phyloP scores from a whole-genome alignment of 2,329 filamentous ascomycete species.

The Diplocarpon rosae region DNA sequence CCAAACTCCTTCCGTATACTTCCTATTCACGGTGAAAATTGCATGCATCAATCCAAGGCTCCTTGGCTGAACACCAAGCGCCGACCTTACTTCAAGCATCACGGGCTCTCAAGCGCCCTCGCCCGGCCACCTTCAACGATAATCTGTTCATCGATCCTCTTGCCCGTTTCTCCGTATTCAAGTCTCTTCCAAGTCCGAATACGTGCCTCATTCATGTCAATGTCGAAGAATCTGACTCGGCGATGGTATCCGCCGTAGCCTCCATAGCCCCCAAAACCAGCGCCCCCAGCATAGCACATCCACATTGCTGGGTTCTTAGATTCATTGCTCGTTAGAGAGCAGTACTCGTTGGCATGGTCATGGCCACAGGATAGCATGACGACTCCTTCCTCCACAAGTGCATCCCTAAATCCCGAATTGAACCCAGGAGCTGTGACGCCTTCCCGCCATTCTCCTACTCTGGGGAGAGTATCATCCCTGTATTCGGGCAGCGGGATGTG shows the following conservation, averaged over 20 bases:
- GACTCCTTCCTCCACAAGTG: conserved; percentile 74
- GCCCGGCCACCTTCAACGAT: conserved; percentile 48
- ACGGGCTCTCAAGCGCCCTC: conserved; percentile 1
- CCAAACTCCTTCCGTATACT: conserved; percentile 1
- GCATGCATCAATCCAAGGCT: background rate
- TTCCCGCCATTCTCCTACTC: conserved; percentile 68
- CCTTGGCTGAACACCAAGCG: background rate
- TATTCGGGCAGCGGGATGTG: conserved; percentile 96
- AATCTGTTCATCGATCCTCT: conserved; percentile 50
- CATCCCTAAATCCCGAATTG: conserved; percentile 89
- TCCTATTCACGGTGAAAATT: background rate
- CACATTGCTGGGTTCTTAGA: conserved; percentile 57
- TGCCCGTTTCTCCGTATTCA: conserved; percentile 49
- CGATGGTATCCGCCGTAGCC: conserved; percentile 81
- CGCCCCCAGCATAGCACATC: conserved; percentile 96
- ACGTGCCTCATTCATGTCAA: conserved; percentile 82
- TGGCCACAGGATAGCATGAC: conserved; percentile 86
- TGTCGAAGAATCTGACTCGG: conserved; percentile 77
- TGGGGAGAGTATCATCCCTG: conserved; percentile 44
- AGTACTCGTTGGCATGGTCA: conserved; percentile 97
- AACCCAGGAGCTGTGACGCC: conserved; percentile 76
- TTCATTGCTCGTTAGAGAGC: conserved; percentile 47
- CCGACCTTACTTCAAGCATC: background rate
- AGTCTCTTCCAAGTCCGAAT: conserved; percentile 89
- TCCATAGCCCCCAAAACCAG: conserved; percentile 89